Conservation (phyloP, 805 yeast genomes). For the Kuraishia borneana region DNA sequence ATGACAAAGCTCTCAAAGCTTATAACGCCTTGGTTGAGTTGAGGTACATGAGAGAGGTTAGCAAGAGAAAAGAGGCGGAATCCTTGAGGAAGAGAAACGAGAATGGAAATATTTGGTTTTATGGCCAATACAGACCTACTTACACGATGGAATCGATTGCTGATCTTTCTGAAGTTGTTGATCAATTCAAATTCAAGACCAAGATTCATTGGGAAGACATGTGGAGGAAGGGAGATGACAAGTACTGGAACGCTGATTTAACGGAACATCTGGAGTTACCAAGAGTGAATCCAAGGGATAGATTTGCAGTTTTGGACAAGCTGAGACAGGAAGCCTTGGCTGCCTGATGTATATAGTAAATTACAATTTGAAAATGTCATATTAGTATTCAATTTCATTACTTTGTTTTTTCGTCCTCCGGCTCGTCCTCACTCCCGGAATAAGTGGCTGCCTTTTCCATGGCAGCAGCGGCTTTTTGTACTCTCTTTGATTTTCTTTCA, state of each 20-base stretch:
- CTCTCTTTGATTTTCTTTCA: conserved; percentile 18
- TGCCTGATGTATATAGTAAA: neutral
- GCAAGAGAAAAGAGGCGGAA: conserved; percentile 47
- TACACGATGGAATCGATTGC: conserved; percentile 88
- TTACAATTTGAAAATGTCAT: neutral
- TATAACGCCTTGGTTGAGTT: conserved; percentile 66
- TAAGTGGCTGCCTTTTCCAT: conserved; percentile 1
- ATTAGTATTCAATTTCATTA: neutral
- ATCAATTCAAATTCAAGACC: conserved; percentile 39
- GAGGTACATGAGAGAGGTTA: conserved; percentile 60
- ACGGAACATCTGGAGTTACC: conserved; percentile 53
- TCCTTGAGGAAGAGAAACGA: conserved; percentile 59
- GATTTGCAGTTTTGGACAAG: conserved; percentile 53
- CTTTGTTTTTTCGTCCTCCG: conserved; percentile 2
- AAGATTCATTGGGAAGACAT: conserved; percentile 72
- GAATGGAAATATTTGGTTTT: conserved; percentile 76
- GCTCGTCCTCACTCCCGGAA: conserved; percentile 4
- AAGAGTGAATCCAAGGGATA: conserved; percentile 50
- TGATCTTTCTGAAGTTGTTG: conserved; percentile 63
- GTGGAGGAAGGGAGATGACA: conserved; percentile 79
- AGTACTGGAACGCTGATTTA: conserved; percentile 53
- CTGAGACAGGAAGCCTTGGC: conserved; percentile 24
- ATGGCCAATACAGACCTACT: conserved; percentile 83
- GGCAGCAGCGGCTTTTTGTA: conserved; percentile 1
- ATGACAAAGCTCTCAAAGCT: conserved; percentile 59